Conservation (phyloP, 495 filamentous ascomycete genomes). For the Aspergillus mulundensis region DNA sequence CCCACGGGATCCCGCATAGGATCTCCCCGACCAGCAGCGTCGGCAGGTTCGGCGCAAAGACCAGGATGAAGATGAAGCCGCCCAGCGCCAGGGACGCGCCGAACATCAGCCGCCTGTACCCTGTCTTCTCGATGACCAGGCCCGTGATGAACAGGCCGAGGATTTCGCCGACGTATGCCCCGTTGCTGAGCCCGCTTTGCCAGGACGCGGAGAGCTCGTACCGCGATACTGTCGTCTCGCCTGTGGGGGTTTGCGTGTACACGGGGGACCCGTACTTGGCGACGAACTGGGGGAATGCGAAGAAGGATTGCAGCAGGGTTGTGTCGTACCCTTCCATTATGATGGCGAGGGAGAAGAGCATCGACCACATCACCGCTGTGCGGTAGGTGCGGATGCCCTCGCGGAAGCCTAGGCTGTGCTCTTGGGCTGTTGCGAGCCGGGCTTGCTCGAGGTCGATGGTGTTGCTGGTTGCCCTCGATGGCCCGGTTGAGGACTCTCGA, state of each 20-base stretch:
- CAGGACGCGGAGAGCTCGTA: conserved; percentile 48
- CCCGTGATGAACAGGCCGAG: conserved; percentile 66
- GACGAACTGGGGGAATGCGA: conserved; percentile 35
- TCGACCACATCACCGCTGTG: conserved; percentile 45
- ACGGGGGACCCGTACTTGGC: conserved; percentile 29
- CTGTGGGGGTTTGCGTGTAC: neutral
- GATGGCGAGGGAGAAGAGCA: conserved; percentile 40
- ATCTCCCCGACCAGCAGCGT: conserved; percentile 64
- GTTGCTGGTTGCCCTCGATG: neutral
- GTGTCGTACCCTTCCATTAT: conserved; percentile 52
- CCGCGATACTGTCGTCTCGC: conserved; percentile 16
- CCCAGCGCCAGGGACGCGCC: conserved; percentile 50
- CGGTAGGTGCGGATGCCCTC: conserved; percentile 38
- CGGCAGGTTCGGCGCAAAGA: conserved; percentile 59
- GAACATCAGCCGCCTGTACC: conserved; percentile 61
- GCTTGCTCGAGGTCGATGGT: conserved; percentile 5
- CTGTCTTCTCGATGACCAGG: conserved; percentile 59
- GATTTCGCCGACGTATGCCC: conserved; percentile 54
- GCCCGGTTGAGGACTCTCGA: neutral
- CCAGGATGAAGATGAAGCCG: conserved; percentile 64
- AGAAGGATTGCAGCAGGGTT: conserved; percentile 37
- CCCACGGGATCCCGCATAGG: conserved; percentile 69
- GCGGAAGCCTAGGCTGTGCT: neutral
- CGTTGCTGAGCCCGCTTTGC: conserved; percentile 67
- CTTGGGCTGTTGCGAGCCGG: conserved; percentile 6